These are phyloP conservation scores for Neocatenulostroma microsporum DNA, from an alignment of 2,329 filamentous ascomycete genomes.

Conservation along the genomic window DNA sequence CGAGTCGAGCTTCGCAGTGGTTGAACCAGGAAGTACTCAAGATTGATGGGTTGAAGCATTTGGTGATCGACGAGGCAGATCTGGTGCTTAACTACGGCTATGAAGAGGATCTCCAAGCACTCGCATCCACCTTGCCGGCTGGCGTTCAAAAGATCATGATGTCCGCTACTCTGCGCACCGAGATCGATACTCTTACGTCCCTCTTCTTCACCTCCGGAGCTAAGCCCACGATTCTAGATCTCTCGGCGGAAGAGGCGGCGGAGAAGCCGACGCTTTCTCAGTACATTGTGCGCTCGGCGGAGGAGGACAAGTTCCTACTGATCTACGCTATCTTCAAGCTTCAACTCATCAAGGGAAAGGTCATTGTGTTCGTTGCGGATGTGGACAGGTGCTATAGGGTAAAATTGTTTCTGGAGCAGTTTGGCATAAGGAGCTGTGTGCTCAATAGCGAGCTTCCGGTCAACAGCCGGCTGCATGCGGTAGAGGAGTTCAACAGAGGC, in stretches of 20 bases:
- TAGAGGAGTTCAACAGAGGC: slow-evolving; percentile 94
- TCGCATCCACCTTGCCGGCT: slow-evolving; percentile 70
- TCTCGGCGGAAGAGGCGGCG: slow-evolving; percentile 64
- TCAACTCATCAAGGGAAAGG: slow-evolving; percentile 87
- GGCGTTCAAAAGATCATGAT: slow-evolving; percentile 86
- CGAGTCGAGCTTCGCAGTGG: slow-evolving; percentile 71
- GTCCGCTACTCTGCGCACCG: slow-evolving; percentile 83
- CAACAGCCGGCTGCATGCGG: slow-evolving; percentile 86
- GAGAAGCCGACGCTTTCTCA: slow-evolving; percentile 63
- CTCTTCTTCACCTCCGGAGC: slow-evolving; percentile 65
- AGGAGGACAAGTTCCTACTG: slow-evolving; percentile 93
- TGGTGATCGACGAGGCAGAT: slow-evolving; percentile 93
- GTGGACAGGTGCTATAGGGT: slow-evolving; percentile 85
- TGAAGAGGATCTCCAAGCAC: slow-evolving; percentile 74
- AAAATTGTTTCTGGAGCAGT: slow-evolving; percentile 94
- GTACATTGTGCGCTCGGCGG: slow-evolving; percentile 84
- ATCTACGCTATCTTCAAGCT: slow-evolving; percentile 94
- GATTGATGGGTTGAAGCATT: slow-evolving; percentile 61
- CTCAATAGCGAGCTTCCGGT: slow-evolving; percentile 91
- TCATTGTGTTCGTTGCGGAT: slow-evolving; percentile 74
- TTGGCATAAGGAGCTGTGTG: slow-evolving; percentile 86
- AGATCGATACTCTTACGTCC: slow-evolving; percentile 75
- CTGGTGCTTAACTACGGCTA: slow-evolving; percentile 91
- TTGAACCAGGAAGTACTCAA: slow-evolving; percentile 65
- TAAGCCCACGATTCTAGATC: slow-evolving; percentile 63